phyloP scores from a whole-genome alignment of 2,329 filamentous ascomycete genomes.

The Xylariales sp. region DNA sequence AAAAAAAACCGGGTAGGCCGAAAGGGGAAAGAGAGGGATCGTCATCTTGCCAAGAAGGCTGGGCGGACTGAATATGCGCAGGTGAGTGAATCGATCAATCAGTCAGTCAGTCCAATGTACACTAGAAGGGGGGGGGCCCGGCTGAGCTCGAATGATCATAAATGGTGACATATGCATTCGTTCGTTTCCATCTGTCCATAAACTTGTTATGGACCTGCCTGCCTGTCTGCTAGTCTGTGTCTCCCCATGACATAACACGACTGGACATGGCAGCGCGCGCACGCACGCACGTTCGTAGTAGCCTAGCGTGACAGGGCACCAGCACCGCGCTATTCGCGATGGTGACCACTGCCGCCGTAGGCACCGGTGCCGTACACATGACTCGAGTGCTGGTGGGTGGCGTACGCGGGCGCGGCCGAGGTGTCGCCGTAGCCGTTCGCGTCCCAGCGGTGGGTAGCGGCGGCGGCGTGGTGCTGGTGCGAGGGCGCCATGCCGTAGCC shows the following conservation, averaged over 20 bases:
- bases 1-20: not conserved
- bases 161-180: constrained; percentile 6
- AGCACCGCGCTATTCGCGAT: constrained; percentile 52
- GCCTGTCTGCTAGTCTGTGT: too few relatives aligned
- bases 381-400: constrained; percentile 49
- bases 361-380: constrained; percentile 57
- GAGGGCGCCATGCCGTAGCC: constrained; percentile 51
- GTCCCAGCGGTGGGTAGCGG: constrained; percentile 47
- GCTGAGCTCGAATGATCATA: constrained; percentile 4
- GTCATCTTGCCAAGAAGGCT: not conserved
- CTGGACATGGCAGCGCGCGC: not conserved
- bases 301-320: too few relatives aligned
- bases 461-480: constrained; percentile 14
- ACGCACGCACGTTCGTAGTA: too few relatives aligned
- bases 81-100: not conserved
- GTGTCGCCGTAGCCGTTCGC: constrained; percentile 47
- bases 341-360: constrained; percentile 58
- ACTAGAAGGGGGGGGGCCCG: too few relatives aligned
- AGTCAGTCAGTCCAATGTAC: too few relatives aligned
- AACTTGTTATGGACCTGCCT: not conserved
- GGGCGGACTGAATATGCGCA: not conserved
- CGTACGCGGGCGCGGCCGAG: constrained; percentile 43
- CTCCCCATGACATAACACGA: not conserved
- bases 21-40: not conserved
- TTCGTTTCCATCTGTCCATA: not conserved